Evolutionary conservation across 495 filamentous ascomycete genomes (phyloP).

Genomic region (Glonium stellatum): DNA sequence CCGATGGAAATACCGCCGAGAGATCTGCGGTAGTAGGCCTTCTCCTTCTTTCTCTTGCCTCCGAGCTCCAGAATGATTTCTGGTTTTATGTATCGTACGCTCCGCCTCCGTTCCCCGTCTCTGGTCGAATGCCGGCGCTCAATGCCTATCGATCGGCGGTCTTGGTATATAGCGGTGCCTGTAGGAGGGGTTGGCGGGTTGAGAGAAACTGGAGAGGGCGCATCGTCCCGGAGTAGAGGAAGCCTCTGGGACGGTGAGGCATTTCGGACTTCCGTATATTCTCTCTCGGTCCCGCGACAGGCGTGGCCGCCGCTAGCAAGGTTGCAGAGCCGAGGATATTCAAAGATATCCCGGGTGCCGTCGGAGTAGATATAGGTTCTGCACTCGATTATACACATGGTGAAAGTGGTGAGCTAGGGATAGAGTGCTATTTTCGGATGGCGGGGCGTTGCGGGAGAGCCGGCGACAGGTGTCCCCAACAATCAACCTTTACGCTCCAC

Average conservation of each 20-base stretch:
- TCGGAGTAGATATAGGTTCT: constrained; percentile 17
- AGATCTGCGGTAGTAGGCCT: constrained; percentile 16
- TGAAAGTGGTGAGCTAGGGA: background rate
- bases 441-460: background rate
- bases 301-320: constrained; percentile 4
- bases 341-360: constrained; percentile 13
- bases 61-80: constrained; percentile 19
- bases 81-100: constrained; percentile 11
- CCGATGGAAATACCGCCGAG: constrained; percentile 15
- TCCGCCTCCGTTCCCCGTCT: constrained; percentile 6
- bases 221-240: constrained; percentile 13
- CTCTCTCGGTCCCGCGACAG: constrained; percentile 13
- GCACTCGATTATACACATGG: constrained; percentile 23
- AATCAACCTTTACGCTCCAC: background rate
- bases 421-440: constrained; percentile 1
- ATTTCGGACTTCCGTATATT: constrained; percentile 10
- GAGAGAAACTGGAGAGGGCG: constrained; percentile 17
- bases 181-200: constrained; percentile 21
- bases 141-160: constrained; percentile 9
- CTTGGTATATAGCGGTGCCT: constrained; percentile 18
- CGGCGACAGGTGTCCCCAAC: constrained; percentile 2
- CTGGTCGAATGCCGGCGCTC: constrained; percentile 13
- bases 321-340: constrained; percentile 12
- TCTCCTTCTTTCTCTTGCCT: constrained; percentile 13
- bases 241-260: constrained; percentile 8